phyloP scores from a whole-genome alignment of 164 flowering plant species.

The Stephania yunnanensis region DNA sequence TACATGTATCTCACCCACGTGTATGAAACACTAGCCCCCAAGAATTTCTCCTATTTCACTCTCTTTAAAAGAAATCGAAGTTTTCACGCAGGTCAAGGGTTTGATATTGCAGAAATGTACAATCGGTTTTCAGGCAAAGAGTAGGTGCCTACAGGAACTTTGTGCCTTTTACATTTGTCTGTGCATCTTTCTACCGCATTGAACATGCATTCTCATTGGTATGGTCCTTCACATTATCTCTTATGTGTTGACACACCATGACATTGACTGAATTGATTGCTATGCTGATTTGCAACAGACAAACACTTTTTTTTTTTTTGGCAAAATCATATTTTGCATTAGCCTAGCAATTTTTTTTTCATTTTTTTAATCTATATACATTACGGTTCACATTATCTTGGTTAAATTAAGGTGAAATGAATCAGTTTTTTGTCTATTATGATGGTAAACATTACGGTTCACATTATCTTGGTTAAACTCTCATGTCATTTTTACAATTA shows the following conservation, averaged over 20 bases:
- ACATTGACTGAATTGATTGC: background rate
- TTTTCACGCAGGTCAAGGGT: background rate
- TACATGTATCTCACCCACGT: constrained; percentile 60
- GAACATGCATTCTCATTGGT: background rate
- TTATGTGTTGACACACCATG: background rate
- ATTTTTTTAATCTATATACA: background rate
- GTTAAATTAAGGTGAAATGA: background rate
- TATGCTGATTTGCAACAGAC: background rate
- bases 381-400: background rate
- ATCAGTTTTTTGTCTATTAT: background rate
- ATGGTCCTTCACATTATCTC: background rate
- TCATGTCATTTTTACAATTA: background rate
- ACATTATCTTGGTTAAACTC: too few species aligned
- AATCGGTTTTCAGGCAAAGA: constrained; percentile 71
- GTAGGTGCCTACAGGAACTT: constrained; percentile 32
- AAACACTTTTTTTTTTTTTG: background rate
- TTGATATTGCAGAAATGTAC: constrained; percentile 29
- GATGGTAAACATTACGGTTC: too few species aligned
- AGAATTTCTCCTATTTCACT: background rate
- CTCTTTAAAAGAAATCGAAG: background rate
- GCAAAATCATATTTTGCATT: background rate
- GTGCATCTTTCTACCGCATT: background rate
- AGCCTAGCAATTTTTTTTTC: background rate
- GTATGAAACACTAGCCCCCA: constrained; percentile 22
- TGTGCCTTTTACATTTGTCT: background rate